These are phyloP conservation scores for Orychophragmus violaceus DNA, from an alignment of 345 rosid genomes.

Conservation along the genomic window DNA sequence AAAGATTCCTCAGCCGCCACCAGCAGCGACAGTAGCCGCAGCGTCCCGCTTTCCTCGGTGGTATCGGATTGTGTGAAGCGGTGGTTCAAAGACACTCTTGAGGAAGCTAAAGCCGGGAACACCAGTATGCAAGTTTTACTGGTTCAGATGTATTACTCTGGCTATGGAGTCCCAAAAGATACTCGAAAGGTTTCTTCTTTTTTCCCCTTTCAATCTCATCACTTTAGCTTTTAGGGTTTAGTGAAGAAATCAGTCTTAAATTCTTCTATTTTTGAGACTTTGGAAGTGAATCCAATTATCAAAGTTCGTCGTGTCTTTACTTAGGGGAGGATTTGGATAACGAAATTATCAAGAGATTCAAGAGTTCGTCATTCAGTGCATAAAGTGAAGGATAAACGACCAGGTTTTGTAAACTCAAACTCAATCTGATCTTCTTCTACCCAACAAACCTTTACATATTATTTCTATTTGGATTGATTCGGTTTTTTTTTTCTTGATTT, in stretches of 20 bases:
- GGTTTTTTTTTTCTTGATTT: not conserved
- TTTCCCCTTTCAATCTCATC: not conserved
- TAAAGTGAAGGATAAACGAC: conserved; percentile 83
- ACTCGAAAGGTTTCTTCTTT: conserved; percentile 56
- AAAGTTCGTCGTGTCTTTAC: no score
- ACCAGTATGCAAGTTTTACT: conserved; percentile 82
- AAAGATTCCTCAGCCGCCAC: conserved; percentile 19
- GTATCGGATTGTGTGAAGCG: conserved; percentile 84
- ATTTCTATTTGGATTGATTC: not conserved
- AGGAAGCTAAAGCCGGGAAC: conserved; percentile 93
- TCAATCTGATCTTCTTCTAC: not conserved
- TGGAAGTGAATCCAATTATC: no score
- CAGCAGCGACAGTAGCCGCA: no score
- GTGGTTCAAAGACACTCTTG: conserved; percentile 90
- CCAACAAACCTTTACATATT: not conserved
- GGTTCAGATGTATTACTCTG: conserved; percentile 89
- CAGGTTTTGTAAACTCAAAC: no score
- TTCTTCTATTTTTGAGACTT: no score
- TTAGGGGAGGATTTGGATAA: conserved; percentile 84
- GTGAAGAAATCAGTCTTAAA: no score
- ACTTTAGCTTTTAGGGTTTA: not conserved
- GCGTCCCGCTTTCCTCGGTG: conserved; percentile 69
- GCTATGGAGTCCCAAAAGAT: conserved; percentile 84
- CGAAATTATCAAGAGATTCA: conserved; percentile 84
- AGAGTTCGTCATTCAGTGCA: conserved; percentile 67